Base-by-base conservation (phyloP, 345 rosid genomes). In the Clausena lansium region DNA sequence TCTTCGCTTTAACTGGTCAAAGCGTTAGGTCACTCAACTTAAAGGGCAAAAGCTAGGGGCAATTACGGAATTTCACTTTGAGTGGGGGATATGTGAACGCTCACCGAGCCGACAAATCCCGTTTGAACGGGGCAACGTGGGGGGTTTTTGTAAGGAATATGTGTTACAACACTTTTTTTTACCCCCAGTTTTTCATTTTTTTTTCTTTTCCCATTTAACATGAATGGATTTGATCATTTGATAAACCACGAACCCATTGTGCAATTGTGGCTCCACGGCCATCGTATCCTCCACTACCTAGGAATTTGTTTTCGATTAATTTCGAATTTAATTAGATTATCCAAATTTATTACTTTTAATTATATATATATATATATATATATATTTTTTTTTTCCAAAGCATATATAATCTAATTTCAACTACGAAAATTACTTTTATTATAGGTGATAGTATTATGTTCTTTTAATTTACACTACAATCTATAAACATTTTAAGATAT, bases 51-150 rank as follows among this genome's bases (percentile, higher is more conserved):
- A 58, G 35, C 2, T 0, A 22, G 13, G 67, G 71, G 8, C 15
- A 33, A 24, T 24, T 64, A 28, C 50, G 45, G 9, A 9, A 73
- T 28, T 58, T 68, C 25, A 9, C 2, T 14, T 11, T 55, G 13
- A 76, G 66, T 74, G 81, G 66, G 35, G 63, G 45, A 50, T 67
- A 71, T 61, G 59, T 64, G 73, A 79, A 76, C 67, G 80, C 84
- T 81, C 86, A 79, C 85, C 69, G 7, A 80, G 74, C 86, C 86
- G 85, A 85, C 88, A 87, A 62, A 79, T 81, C 89, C 90, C 82
- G 73, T 77, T 77, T 74, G 50, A 74, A 83, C 63, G 87, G 85
- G 83, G 69, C 80, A 24, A 73, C 45, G 28, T 75, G 58, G 62
- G 62, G 47, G 57, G 38, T 70, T 6, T 80, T 67, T 86, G 87